Percentiles rank a stretch among this genome's conserved stretches.
These are phyloP conservation scores for Nemania sp. DNA, from an alignment of 2,329 filamentous ascomycete species.

Conservation along the genomic window DNA sequence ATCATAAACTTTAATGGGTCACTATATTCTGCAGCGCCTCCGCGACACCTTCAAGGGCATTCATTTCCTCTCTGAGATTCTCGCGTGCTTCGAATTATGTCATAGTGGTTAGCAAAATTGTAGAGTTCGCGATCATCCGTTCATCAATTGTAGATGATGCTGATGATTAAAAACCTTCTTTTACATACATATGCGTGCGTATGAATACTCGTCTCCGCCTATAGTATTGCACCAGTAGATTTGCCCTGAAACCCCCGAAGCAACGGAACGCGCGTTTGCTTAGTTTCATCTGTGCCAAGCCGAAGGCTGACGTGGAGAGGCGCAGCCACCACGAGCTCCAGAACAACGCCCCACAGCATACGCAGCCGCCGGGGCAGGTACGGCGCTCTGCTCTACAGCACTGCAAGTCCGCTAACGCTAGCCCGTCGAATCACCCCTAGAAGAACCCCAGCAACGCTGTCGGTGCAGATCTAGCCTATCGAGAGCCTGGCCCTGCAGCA, in stretches of 20 bases:
- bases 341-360: slow-evolving; percentile 6
- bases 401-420: background rate
- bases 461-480: slow-evolving; percentile 1
- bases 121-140: background rate
- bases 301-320: slow-evolving; percentile 32
- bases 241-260: slow-evolving; percentile 19
- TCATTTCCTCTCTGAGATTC: background rate
- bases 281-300: slow-evolving; percentile 5
- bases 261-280: slow-evolving; percentile 36
- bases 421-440: background rate
- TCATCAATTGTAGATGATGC: background rate
- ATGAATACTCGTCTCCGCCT: background rate
- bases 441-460: too few species aligned
- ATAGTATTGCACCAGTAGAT: background rate
- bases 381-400: background rate
- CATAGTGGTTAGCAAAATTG: background rate
- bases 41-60: background rate
- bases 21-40: background rate
- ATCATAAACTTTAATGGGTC: background rate
- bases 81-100: background rate
- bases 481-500: slow-evolving; percentile 1
- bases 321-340: slow-evolving; percentile 30
- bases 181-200: too few species aligned
- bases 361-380: slow-evolving; percentile 1
- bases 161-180: background rate